Conservation (phyloP, 768 basidiomycete genomes). For the Phylloporus sp. region DNA sequence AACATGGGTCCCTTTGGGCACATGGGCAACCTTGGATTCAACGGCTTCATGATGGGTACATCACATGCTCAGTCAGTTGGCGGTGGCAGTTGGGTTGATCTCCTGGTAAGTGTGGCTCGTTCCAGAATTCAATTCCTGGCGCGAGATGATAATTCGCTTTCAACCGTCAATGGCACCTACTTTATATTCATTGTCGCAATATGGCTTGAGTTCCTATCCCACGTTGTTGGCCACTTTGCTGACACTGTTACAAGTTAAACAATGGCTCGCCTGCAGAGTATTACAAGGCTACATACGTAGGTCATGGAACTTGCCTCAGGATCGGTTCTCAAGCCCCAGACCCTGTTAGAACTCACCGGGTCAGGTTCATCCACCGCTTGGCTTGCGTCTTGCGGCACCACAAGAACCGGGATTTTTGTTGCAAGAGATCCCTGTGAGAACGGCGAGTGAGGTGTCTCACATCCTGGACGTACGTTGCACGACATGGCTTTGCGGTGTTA, state of each 20-base stretch:
- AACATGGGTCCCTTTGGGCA: conserved; percentile 23
- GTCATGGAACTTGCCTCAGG: conserved; percentile 21
- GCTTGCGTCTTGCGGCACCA: conserved; percentile 61
- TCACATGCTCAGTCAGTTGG: conserved; percentile 20
- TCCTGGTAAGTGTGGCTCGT: conserved; percentile 24
- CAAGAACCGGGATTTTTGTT: conserved; percentile 76
- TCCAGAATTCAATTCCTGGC: not conserved
- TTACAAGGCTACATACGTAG: conserved; percentile 66
- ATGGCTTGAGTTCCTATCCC: not conserved
- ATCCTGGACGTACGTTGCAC: conserved; percentile 59
- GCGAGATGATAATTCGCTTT: too few species aligned
- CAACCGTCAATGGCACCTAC: not conserved
- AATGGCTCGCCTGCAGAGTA: conserved; percentile 50
- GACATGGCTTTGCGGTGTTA: not conserved
- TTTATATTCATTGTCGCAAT: not conserved
- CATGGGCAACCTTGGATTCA: conserved; percentile 26
- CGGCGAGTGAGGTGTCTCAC: conserved; percentile 69
- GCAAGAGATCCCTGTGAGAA: conserved; percentile 66
- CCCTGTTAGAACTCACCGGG: conserved; percentile 57
- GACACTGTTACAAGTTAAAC: conserved; percentile 46
- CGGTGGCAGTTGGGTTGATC: conserved; percentile 29
- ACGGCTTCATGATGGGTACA: conserved; percentile 18
- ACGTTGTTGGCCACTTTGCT: conserved; percentile 4
- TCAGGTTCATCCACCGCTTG: conserved; percentile 63
- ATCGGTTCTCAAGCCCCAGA: conserved; percentile 2